phyloP scores from a whole-genome alignment of 1,284 basidiomycete species.

The Papiliotrema flavescens region DNA sequence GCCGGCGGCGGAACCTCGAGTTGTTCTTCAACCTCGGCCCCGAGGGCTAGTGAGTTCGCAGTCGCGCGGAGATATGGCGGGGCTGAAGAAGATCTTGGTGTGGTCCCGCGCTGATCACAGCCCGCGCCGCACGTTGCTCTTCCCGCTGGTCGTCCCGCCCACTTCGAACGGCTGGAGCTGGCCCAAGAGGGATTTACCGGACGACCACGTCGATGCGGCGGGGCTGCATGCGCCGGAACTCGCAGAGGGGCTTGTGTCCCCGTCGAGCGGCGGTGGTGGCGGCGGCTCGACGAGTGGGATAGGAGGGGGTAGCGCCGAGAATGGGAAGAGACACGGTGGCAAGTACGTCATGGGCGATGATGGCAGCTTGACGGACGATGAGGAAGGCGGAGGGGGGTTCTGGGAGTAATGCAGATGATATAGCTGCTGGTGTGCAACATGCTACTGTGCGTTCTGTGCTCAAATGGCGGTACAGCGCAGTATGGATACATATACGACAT shows the following conservation, averaged over 20 bases:
- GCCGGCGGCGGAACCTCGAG: constrained; percentile 67
- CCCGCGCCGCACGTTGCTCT: constrained; percentile 67
- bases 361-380: constrained; percentile 57
- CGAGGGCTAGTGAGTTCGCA: constrained; percentile 66
- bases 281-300: neutral
- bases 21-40: constrained; percentile 85
- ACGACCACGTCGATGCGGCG: constrained; percentile 3
- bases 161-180: constrained; percentile 79
- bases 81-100: neutral
- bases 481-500: too few species aligned
- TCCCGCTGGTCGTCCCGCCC: constrained; percentile 76
- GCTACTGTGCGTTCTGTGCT: too few species aligned
- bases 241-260: constrained; percentile 23
- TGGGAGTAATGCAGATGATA: too few species aligned
- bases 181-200: constrained; percentile 32
- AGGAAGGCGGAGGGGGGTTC: constrained; percentile 46
- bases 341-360: constrained; percentile 50
- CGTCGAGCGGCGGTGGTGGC: neutral
- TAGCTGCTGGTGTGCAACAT: too few species aligned
- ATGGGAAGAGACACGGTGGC: constrained; percentile 50
- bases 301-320: constrained; percentile 12
- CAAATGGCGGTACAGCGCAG: too few species aligned
- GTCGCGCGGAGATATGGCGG: neutral
- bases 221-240: constrained; percentile 33
- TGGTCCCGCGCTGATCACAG: constrained; percentile 47